Evolutionary conservation across 176 grass and related monocot species (phyloP), one percentile per base, ranked within the genome.

Genomic region (Phoenix dactylifera): DNA sequence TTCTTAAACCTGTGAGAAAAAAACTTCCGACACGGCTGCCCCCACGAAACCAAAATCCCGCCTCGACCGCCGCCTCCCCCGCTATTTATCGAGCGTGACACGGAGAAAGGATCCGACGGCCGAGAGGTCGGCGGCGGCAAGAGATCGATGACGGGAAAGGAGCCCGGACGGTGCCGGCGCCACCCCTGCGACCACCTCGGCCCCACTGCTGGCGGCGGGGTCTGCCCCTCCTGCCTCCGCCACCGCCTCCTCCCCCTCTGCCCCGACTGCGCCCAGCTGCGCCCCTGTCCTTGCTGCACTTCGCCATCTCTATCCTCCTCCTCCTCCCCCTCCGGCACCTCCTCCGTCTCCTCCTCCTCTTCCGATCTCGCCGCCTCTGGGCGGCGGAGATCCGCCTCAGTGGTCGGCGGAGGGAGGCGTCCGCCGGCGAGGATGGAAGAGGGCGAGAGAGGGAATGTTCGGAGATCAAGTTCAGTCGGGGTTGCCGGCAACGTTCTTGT

Each of bases 171-270:
- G 51, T 97, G 93, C 75, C 58, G 83, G 66, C 83, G 66, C 62
- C 93, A 97, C 69, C 68, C 54, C 0, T 53, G 54, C 76, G 78
- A 66, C 66, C 83, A 50, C 55, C 9, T 7, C 55, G 0, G 49
- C 58, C 70, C 66, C 83, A 26, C 55, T 12, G 7, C 1, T 0
- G 35, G 29, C 6, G 65, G 52, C 16, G 85, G 87, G 65, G 87
- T 85, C 50, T 91, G 93, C 70, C 74, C 93, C 58, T 22, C 62
- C 56, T 91, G 87, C 83, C 87, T 97, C 24, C 84, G 70, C 14
- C 81, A 97, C 52, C 69, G 78, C 26, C 80, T 91, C 29, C 72
- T 91, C 57, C 81, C 72, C 16, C 84, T 91, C 29, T 97, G 93
- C 78, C 78, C 87, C 49, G 75, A 75, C 58, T 97, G 93, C 66